Evolutionary conservation across 2,329 filamentous ascomycete genomes (phyloP).

Genomic region (Amauroascus niger): DNA sequence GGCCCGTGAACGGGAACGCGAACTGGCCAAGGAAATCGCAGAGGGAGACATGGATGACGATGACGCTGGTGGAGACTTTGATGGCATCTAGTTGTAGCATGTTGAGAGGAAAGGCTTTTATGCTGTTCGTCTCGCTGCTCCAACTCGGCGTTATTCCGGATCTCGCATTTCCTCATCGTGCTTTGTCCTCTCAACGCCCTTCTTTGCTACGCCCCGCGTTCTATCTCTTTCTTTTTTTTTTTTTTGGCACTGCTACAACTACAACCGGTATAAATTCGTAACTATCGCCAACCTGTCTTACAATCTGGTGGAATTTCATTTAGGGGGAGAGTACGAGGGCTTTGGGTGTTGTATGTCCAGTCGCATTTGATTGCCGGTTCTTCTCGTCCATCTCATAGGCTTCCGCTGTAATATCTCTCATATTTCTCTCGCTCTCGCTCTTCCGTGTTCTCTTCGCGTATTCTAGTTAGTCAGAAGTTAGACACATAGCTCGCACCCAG

Average conservation of each 20-base stretch:
- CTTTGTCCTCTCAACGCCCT: not conserved
- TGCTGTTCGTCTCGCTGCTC: not conserved
- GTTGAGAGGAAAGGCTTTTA: not conserved
- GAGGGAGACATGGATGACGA: constrained; percentile 96
- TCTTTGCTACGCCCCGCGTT: constrained; percentile 5
- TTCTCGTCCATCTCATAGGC: constrained; percentile 8
- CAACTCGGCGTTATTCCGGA: constrained; percentile 4
- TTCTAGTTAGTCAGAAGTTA: constrained; percentile 1
- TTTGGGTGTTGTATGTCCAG: constrained; percentile 22
- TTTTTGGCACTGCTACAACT: constrained; percentile 9
- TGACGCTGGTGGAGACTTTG: constrained; percentile 89
- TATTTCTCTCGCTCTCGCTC: too few relatives aligned
- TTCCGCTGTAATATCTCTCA: constrained; percentile 6
- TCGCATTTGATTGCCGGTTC: constrained; percentile 16
- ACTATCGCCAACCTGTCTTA: constrained; percentile 1
- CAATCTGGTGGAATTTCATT: constrained; percentile 1
- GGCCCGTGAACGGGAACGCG: constrained; percentile 88
- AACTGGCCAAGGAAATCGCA: constrained; percentile 97
- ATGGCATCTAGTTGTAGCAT: constrained; percentile 61
- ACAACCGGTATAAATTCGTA: constrained; percentile 2
- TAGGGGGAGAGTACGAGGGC: constrained; percentile 15
- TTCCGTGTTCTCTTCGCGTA: too few relatives aligned
- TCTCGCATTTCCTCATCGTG: constrained; percentile 1
- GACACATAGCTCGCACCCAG: not conserved
- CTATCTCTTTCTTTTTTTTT: not conserved